These are phyloP conservation scores for Cairneyella variabilis DNA, from an alignment of 495 filamentous ascomycete genomes.

Conservation along the genomic window DNA sequence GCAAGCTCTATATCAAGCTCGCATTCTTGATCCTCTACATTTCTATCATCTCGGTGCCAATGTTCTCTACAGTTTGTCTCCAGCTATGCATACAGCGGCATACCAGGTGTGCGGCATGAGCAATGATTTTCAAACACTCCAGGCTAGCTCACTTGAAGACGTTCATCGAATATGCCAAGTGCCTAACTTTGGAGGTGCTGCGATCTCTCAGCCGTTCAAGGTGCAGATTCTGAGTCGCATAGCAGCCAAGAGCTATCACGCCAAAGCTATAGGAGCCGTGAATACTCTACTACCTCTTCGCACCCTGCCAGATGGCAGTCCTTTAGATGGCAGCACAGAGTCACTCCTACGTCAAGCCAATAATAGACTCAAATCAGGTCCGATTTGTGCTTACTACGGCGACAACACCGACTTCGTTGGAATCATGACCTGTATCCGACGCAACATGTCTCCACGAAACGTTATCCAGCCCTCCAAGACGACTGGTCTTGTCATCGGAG, in stretches of 20 bases:
- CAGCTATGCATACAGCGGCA: conserved; percentile 76
- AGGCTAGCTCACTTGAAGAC: conserved; percentile 58
- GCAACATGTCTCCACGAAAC: conserved; percentile 76
- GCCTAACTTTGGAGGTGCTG: conserved; percentile 68
- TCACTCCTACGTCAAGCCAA: conserved; percentile 60
- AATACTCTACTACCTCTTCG: conserved; percentile 79
- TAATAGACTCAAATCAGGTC: conserved; percentile 61
- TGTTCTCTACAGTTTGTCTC: conserved; percentile 71
- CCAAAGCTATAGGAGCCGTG: conserved; percentile 74
- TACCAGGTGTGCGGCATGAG: conserved; percentile 68
- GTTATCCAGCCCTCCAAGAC: conserved; percentile 65
- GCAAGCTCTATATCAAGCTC: conserved; percentile 47
- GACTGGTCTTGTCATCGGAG: conserved; percentile 70
- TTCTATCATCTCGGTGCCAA: conserved; percentile 73
- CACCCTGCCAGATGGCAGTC: conserved; percentile 38
- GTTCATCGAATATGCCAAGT: conserved; percentile 60
- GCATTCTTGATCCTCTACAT: conserved; percentile 59
- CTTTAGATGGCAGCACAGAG: conserved; percentile 53
- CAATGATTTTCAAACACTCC: conserved; percentile 64
- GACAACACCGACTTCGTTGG: conserved; percentile 87
- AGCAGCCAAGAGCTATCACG: conserved; percentile 68
- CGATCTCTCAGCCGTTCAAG: conserved; percentile 72
- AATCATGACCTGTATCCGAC: conserved; percentile 52
- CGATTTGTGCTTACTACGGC: conserved; percentile 66
- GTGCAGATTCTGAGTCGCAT: conserved; percentile 63